phyloP scores from a whole-genome alignment of 2,329 filamentous ascomycete species.

The Ceratocystis diversiconidia region DNA sequence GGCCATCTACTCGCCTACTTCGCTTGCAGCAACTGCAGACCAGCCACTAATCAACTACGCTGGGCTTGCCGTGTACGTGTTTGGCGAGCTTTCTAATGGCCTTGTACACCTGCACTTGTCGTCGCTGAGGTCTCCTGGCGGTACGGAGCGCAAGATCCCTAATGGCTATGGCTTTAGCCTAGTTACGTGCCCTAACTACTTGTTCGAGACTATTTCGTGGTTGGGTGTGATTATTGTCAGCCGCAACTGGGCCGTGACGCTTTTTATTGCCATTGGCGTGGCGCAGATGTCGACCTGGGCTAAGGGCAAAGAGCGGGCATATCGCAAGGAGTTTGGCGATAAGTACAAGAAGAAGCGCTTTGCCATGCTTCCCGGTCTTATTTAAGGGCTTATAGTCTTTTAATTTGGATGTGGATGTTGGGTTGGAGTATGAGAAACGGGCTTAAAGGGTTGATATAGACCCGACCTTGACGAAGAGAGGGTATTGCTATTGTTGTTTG shows the following conservation, averaged over 20 bases:
- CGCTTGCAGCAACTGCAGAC: constrained; percentile 45
- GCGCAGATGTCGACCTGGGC: constrained; percentile 80
- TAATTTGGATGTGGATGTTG: not conserved
- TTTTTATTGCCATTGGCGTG: constrained; percentile 62
- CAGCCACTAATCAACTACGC: constrained; percentile 43
- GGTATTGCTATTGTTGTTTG: not conserved
- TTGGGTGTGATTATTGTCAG: constrained; percentile 65
- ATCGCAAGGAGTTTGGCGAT: constrained; percentile 80
- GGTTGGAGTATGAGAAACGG: not conserved
- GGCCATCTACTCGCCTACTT: constrained; percentile 68
- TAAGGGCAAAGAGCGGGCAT: constrained; percentile 78
- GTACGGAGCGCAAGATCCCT: constrained; percentile 78
- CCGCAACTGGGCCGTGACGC: constrained; percentile 59
- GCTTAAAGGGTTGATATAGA: not conserved
- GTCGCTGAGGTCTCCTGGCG: constrained; percentile 60
- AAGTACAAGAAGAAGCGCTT: constrained; percentile 92
- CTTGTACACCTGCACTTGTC: constrained; percentile 67
- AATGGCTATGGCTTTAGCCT: constrained; percentile 67
- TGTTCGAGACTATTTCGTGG: constrained; percentile 86
- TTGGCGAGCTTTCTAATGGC: constrained; percentile 71
- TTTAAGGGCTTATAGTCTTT: constrained; percentile 31
- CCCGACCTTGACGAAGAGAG: not conserved
- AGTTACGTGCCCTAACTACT: constrained; percentile 95
- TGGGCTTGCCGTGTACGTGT: constrained; percentile 56
- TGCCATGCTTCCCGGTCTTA: constrained; percentile 64